Evolutionary conservation across 176 grass and related monocot genomes (phyloP), one percentile per base, ranked within the genome.

Genomic region (Oryza brachyantha): DNA sequence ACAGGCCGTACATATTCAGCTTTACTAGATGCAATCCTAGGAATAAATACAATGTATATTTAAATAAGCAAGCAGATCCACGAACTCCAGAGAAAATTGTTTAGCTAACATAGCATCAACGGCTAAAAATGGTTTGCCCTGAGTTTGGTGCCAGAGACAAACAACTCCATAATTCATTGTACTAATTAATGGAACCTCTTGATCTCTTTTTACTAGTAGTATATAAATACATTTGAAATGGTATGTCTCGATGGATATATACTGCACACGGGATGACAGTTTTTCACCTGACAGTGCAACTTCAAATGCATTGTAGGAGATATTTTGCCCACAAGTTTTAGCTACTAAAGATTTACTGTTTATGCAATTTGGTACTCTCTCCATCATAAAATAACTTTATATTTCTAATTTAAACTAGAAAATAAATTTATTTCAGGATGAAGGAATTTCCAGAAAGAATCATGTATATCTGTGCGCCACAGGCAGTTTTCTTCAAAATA

Each of bases 1-100:
- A 26, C 64, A 22, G 5, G 13, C 64, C 43, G 71, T 81, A 84
- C 82, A 58, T 43, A 45, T 76, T 76, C 64, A 84, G 70, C 36
- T 81, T 88, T 81, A 81, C 81, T 22, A 88, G 76, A 76, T 84
- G 57, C 71, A 84, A 64, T 58, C 86, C 76, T 84, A 35, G 81
- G 42, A 84, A 61, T 57, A 80, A 64, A 76, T 76, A 84, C n/a
- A 55, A 7, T 45, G 25, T 10, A 57, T 75, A 64, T 84, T 84
- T 80, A 84, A 84, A 70, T 64, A 38, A 28, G 76, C 76, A 80
- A 76, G 76, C 75, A 42, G 65, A 65, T 76, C 32, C 74, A 34
- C 41, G 63, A 70, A 84, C 45, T 70, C 64, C 55, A 81, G 71
- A 74, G 70, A 50, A 84, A 72, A 64, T 42, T 76, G 41, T 26